These are phyloP conservation scores for Eruca vesicaria DNA, from an alignment of 441 rosid species.

Conservation along the genomic window DNA sequence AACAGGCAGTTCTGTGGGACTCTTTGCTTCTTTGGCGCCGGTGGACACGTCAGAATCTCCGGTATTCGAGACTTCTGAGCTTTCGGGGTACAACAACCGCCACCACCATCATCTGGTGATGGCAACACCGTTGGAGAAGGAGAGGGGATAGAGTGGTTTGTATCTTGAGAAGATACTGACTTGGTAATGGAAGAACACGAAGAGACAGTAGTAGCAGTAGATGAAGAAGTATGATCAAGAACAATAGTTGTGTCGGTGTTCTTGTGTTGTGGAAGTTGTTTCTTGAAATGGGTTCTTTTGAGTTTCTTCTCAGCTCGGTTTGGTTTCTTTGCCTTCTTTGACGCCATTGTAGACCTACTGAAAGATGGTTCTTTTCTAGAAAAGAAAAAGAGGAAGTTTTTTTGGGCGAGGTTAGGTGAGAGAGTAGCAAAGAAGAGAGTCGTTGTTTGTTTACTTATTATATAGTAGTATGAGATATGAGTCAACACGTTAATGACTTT, in stretches of 20 bases:
- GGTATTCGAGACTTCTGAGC: constrained; percentile 73
- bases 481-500: constrained; percentile 25
- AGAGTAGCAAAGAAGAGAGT: constrained; percentile 17
- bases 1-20: constrained; percentile 41
- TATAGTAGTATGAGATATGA: constrained; percentile 20
- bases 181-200: constrained; percentile 24
- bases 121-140: constrained; percentile 9
- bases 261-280: constrained; percentile 30
- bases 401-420: constrained; percentile 13
- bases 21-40: constrained; percentile 86
- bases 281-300: constrained; percentile 30
- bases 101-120: constrained; percentile 26
- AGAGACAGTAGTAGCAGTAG: constrained; percentile 8
- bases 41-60: constrained; percentile 74
- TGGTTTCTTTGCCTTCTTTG: constrained; percentile 34
- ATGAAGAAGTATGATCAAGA: constrained; percentile 17
- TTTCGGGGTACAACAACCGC: constrained; percentile 71
- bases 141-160: neutral
- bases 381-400: neutral
- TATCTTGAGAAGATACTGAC: constrained; percentile 11
- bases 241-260: constrained; percentile 4
- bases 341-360: constrained; percentile 30
- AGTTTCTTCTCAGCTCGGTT: constrained; percentile 16
- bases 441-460: constrained; percentile 15
- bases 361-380: neutral